phyloP scores from a whole-genome alignment of 192 early-diverging fungal species.

The Phlyctochytrium bullatum region DNA sequence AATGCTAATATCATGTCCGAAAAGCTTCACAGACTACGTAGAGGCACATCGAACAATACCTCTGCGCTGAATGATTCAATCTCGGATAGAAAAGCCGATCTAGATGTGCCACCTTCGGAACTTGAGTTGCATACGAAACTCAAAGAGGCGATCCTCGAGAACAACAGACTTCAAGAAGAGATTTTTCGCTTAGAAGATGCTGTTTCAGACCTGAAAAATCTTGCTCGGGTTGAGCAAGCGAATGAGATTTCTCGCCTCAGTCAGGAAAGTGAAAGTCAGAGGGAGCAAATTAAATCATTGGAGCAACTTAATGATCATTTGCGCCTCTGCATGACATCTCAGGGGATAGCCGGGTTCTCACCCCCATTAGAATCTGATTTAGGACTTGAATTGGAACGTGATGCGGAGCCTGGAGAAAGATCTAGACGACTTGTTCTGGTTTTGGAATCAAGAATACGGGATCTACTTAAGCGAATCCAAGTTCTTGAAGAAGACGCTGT shows the following conservation, averaged over 20 bases:
- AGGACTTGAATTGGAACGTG: not conserved
- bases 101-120: not conserved
- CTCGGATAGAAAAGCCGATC: not conserved
- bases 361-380: not conserved
- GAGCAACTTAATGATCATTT: constrained; percentile 2
- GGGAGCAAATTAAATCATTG: constrained; percentile 13
- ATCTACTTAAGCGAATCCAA: constrained; percentile 33
- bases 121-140: not conserved
- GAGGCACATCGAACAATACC: too few species aligned
- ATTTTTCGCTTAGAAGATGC: too few species aligned
- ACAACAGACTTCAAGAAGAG: constrained; percentile 1
- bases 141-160: not conserved
- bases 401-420: constrained; percentile 15
- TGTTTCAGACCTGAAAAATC: too few species aligned
- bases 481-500: constrained; percentile 27
- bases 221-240: not conserved
- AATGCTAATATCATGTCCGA: constrained; percentile 3
- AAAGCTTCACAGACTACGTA: too few species aligned
- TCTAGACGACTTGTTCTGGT: constrained; percentile 18
- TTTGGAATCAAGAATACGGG: constrained; percentile 38
- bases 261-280: not conserved
- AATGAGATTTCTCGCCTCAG: not conserved
- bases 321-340: not conserved
- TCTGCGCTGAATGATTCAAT: too few species aligned
- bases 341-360: not conserved